Base-by-base conservation (phyloP, 805 yeast species). In the Debaryomyces hansenii region DNA sequence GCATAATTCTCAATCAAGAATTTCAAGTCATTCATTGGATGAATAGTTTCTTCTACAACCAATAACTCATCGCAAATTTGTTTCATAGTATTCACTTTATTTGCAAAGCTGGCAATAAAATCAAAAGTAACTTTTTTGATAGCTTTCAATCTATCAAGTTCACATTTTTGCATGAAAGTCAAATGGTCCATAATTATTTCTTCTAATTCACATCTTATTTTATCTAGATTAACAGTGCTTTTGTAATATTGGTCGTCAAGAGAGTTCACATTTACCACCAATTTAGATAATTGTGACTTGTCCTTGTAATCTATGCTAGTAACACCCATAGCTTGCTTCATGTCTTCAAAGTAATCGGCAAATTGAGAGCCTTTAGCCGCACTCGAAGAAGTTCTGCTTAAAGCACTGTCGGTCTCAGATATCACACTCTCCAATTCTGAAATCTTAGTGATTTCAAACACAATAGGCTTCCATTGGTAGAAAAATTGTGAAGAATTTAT, bases 401-500 rank as follows among this genome's bases (percentile, higher is more conserved):
- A 10, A 8, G 34, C 39, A 32, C 34, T 16, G 20, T 28, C 31
- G n/a, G 34, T 21, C 12, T 10, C 20, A 2, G 47, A 27, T 8
- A 43, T 40, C 24, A 37, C 36, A 20, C 35, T 32, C 11, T 44
- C 42, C 12, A 41, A 33, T 43, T 48, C 52, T 38, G 45, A 49
- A 18, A 67, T 42, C 28, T 59, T 59, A 1, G 72, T 63, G 35
- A 79, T 69, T 50, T 78, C 81, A 59, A 79, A 87, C 0, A 87
- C 87, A 48, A 74, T 65, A 3, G 83, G 83, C 50, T 82, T 84
- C 96, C 96, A 90, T 64, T 88, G 96, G 59, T 88, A 89, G 56
- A 71, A 75, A 62, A 84, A 81, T 45, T 82, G 84, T 2, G 90
- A 80, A 16, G 90, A 82, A 62, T 87, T 88, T 44, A 85, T 89